These are phyloP conservation scores for Plasmodium knowlesi DNA, from an alignment of 169 alveolate species.

Conservation along the genomic window DNA sequence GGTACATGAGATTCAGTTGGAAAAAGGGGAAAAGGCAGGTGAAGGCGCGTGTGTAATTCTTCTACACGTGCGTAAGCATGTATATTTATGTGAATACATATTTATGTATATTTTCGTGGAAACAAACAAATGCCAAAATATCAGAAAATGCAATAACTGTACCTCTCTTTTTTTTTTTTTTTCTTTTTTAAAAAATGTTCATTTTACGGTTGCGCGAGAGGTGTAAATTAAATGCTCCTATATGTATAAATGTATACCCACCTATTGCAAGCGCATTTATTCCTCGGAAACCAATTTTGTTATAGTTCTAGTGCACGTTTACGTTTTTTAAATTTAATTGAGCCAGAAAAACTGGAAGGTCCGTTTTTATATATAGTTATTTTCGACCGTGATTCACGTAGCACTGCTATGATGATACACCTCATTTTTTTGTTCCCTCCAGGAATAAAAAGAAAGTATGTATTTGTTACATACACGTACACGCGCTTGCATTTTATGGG, in stretches of 20 bases:
- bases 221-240: not conserved
- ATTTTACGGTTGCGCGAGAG: not conserved
- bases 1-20: not conserved
- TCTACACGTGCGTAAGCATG: not conserved
- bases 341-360: not conserved
- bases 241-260: not conserved
- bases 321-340: not conserved
- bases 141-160: not conserved
- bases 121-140: not conserved
- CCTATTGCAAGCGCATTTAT: not conserved
- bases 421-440: not conserved
- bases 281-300: not conserved
- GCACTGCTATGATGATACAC: not conserved
- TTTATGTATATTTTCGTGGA: not conserved
- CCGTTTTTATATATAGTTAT: not conserved
- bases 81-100: not conserved
- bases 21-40: not conserved
- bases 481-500: not conserved
- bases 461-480: not conserved
- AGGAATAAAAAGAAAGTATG: not conserved
- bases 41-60: not conserved
- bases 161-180: not conserved
- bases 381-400: not conserved
- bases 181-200: not conserved
- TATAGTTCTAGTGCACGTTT: not conserved